Evolutionary conservation across 2,329 filamentous ascomycete species (phyloP).

Genomic region (Aspergillus glaucus): DNA sequence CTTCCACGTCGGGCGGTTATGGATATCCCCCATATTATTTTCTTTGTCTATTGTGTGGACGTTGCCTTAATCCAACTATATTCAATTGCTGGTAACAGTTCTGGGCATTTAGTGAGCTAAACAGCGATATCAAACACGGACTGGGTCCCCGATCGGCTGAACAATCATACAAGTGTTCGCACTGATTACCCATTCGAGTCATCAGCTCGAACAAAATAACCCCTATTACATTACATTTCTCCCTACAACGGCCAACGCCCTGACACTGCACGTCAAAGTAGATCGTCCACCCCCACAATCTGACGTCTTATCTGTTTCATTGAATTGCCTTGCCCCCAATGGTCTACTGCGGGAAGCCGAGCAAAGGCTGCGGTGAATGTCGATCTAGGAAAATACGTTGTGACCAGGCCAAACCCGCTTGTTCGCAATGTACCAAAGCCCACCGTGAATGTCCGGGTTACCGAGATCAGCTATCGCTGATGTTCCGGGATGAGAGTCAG

Average conservation of each 20-base stretch:
- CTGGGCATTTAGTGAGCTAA: not conserved
- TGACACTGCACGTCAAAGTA: not conserved
- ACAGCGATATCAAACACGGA: not conserved
- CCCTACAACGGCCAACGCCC: not conserved
- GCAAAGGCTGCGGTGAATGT: slow-evolving; percentile 41
- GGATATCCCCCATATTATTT: not conserved
- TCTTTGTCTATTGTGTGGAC: not conserved
- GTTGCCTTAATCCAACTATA: not conserved
- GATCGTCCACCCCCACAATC: not conserved
- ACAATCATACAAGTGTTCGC: not conserved
- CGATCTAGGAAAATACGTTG: slow-evolving; percentile 45
- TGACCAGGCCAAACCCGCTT: slow-evolving; percentile 55
- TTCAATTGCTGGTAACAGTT: not conserved
- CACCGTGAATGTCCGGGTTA: slow-evolving; percentile 59
- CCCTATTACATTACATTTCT: not conserved
- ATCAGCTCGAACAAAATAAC: not conserved
- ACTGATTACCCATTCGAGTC: slow-evolving; percentile 1
- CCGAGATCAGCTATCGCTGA: slow-evolving; percentile 57
- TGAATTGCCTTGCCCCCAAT: slow-evolving; percentile 16
- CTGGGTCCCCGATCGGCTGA: not conserved
- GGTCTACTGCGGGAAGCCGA: slow-evolving; percentile 40
- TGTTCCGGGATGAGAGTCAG: slow-evolving; percentile 61
- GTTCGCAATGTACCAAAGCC: slow-evolving; percentile 57
- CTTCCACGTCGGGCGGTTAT: not conserved
- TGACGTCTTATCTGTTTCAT: not conserved